Evolutionary conservation across 2,329 filamentous ascomycete species (phyloP).

Genomic region (Hypoxylon sp.): DNA sequence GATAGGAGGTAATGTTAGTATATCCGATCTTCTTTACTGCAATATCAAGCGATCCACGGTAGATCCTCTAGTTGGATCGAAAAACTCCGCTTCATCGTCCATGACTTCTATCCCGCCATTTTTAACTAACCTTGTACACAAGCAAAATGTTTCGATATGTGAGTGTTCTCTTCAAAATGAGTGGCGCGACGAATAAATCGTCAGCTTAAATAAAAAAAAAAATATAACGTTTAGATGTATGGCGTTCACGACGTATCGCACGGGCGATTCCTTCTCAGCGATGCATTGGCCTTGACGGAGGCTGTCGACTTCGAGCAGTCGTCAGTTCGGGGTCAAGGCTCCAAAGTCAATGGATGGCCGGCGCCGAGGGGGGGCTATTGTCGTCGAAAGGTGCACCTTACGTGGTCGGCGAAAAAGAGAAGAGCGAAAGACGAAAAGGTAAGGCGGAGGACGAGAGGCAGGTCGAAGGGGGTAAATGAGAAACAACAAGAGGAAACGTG

Average conservation of each 20-base stretch:
- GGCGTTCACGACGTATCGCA: constrained; percentile 49
- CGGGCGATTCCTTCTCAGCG: constrained; percentile 50
- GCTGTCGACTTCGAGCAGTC: constrained; percentile 41
- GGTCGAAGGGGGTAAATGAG: constrained; percentile 53
- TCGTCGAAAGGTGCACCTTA: constrained; percentile 55
- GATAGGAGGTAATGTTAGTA: constrained; percentile 41
- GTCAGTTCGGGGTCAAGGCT: constrained; percentile 47
- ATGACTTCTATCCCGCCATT: constrained; percentile 1
- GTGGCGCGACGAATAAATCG: constrained; percentile 56
- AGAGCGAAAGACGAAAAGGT: constrained; percentile 54
- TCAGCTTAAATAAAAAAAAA: constrained; percentile 47
- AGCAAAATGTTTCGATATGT: constrained; percentile 45
- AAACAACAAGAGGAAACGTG: constrained; percentile 45
- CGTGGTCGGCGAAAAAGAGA: constrained; percentile 54
- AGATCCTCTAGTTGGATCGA: constrained; percentile 36
- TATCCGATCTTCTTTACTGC: constrained; percentile 15
- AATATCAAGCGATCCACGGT: constrained; percentile 41
- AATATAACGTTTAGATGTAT: constrained; percentile 40
- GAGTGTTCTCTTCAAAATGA: constrained; percentile 51
- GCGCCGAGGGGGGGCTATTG: constrained; percentile 50
- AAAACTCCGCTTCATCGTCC: constrained; percentile 31
- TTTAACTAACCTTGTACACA: constrained; percentile 52
- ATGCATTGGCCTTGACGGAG: constrained; percentile 49
- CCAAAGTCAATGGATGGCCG: constrained; percentile 47
- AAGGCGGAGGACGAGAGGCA: constrained; percentile 48